Base-by-base conservation (phyloP, 352 stramenopile species). In the Blastocystis sp. region DNA sequence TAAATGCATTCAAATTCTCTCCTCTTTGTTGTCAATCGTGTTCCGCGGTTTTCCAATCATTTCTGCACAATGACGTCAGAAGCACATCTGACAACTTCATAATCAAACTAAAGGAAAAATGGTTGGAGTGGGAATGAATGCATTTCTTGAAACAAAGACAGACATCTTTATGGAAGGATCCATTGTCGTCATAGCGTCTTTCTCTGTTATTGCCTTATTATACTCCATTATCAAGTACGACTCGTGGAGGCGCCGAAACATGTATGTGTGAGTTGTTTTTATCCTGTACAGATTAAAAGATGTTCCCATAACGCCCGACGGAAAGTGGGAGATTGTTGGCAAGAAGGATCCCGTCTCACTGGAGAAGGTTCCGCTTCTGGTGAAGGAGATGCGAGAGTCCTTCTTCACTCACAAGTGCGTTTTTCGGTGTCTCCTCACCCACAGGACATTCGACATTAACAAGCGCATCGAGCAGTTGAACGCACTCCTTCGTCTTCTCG, bases 401-500 rank as follows among this genome's bases (percentile, higher is more conserved):
- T 78, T 78, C 44, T 78, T 61, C 42, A 78, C 67, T 3, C 67
- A 78, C 48, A 78, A 78, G 57, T 69, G 1, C 29, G 8, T 2
- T 69, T 69, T 0, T 7, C 0, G 0, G 6, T 46, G n/a, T 40
- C 29, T 6, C 4, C 14, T 46, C 11, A 69, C 27, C n/a, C n/a
- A 38, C 18, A 69, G 57, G 32, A 78, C 67, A 40, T 61, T 78
- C 16, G 32, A 57, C 21, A 78, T 78, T 61, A 42, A 61, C 1
- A 59, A 38, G 69, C 57, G 86, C 27, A 86, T 76, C 27, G 40
- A 78, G 57, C 89, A 91, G 71, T 67, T 91, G 27, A 72, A 87
- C 21, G 7, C 56, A 40, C 38, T 91, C 14, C 51, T 78, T n/a
- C 36, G 65, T 48, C 32, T 89, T 29, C 21, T 91, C 18, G 59